A percentile compares a stretch with the other conserved stretches of the same genome.
Conservation (phyloP, 169 alveolate genomes). For the Eimeria necatrix region DNA sequence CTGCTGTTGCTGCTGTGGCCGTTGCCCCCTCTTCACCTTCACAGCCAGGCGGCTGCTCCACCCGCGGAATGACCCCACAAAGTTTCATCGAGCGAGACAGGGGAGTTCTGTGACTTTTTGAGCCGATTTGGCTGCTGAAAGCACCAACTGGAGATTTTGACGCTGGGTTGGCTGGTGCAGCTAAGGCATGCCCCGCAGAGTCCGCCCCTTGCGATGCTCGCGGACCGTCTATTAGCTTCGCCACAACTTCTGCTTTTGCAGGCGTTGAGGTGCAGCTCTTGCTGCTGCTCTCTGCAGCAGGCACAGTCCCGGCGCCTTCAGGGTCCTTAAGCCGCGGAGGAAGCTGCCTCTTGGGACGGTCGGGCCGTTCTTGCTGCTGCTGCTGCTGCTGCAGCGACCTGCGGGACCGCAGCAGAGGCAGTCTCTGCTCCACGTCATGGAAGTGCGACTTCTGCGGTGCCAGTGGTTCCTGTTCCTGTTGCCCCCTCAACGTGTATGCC, state of each 20-base stretch:
- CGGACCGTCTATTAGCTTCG: not conserved
- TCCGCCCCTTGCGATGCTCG: not conserved
- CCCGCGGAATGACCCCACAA: conserved; percentile 2
- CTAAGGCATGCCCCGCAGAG: conserved; percentile 1
- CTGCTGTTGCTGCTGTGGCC: conserved; percentile 12
- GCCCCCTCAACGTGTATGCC: not conserved
- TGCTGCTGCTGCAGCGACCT: conserved; percentile 44
- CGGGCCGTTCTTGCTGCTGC: conserved; percentile 13
- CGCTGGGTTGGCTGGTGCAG: not conserved
- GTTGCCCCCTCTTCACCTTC: conserved; percentile 17
- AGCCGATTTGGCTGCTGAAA: not conserved
- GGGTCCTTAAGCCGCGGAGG: conserved; percentile 50
- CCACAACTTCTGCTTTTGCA: conserved; percentile 20
- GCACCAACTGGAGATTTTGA: not conserved
- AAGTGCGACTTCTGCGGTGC: not conserved
- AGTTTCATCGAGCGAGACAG: conserved; percentile 18
- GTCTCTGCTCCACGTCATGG: not conserved
- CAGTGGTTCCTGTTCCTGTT: conserved; percentile 26
- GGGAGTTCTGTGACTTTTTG: conserved; percentile 25
- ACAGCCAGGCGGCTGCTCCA: conserved; percentile 29
- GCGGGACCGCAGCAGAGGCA: conserved; percentile 15
- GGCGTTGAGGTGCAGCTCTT: conserved; percentile 55
- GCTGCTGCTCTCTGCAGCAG: conserved; percentile 63
- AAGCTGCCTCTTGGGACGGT: conserved; percentile 42
- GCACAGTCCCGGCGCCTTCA: conserved; percentile 3